Evolutionary conservation across 345 rosid species (phyloP).

Genomic region (Stellera chamaejasme): DNA sequence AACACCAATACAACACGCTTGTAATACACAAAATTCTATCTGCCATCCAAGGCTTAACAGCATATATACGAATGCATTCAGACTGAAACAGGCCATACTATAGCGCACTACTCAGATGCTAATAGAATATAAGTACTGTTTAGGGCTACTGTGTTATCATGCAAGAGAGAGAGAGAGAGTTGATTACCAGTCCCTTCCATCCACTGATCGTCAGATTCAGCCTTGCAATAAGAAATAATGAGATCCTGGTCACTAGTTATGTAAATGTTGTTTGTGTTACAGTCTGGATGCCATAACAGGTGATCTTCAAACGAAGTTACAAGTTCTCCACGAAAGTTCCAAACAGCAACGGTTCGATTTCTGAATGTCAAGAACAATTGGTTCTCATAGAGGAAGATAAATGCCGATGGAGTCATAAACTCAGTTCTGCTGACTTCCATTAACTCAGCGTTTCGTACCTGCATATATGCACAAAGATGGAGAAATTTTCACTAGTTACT

Average conservation of each 20-base stretch:
- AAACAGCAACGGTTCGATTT: slow-evolving; percentile 77
- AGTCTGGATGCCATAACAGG: slow-evolving; percentile 92
- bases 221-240: slow-evolving; percentile 96
- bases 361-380: slow-evolving; percentile 92
- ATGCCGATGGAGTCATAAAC: slow-evolving; percentile 95
- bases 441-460: slow-evolving; percentile 77
- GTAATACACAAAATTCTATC: too few relatives aligned
- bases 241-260: slow-evolving; percentile 98
- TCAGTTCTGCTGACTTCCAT: slow-evolving; percentile 75
- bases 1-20: too few relatives aligned
- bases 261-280: slow-evolving; percentile 92
- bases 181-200: slow-evolving; percentile 75
- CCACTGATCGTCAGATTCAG: slow-evolving; percentile 85
- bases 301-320: slow-evolving; percentile 99
- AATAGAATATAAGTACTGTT: not conserved
- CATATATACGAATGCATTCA: too few relatives aligned
- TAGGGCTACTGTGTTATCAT: not conserved
- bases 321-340: slow-evolving; percentile 96
- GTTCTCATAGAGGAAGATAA: slow-evolving; percentile 88
- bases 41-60: too few relatives aligned
- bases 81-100: too few relatives aligned
- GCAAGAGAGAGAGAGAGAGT: not conserved
- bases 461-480: slow-evolving; percentile 1
- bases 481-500: not conserved
- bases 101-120: not conserved